phyloP scores from a whole-genome alignment of 192 early-diverging fungal species.

The Borealophlyctis nickersoniae region DNA sequence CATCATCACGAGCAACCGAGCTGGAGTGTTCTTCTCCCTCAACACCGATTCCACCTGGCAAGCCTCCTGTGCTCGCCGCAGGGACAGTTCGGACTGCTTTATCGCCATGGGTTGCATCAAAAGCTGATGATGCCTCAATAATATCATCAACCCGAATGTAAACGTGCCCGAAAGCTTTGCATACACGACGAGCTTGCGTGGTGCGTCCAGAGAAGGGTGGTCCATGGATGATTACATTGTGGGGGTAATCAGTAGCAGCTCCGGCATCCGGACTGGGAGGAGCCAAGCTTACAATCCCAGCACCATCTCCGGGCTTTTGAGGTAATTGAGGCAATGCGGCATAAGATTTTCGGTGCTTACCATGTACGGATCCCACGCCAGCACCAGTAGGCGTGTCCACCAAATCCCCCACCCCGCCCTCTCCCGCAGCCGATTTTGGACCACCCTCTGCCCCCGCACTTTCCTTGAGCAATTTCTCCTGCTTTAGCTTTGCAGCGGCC shows the following conservation, averaged over 20 bases:
- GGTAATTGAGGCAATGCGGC: background rate
- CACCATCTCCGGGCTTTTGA: no score
- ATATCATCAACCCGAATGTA: slow-evolving; percentile 49
- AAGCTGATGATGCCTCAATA: slow-evolving; percentile 30
- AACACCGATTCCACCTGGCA: background rate
- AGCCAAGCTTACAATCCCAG: no score
- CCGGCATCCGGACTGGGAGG: no score
- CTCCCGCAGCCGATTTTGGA: background rate
- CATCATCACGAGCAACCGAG: background rate
- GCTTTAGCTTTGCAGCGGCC: slow-evolving; percentile 24
- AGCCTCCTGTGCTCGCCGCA: background rate
- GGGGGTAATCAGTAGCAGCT: background rate
- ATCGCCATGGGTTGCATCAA: background rate
- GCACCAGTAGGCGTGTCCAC: slow-evolving; percentile 25
- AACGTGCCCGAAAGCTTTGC: slow-evolving; percentile 24
- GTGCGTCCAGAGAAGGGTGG: slow-evolving; percentile 54
- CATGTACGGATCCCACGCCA: background rate
- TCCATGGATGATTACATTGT: slow-evolving; percentile 47
- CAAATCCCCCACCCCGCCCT: slow-evolving; percentile 37
- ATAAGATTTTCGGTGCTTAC: background rate
- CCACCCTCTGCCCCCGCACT: background rate
- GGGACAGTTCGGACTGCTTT: background rate
- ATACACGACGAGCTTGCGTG: slow-evolving; percentile 39
- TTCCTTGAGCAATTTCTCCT: slow-evolving; percentile 20
- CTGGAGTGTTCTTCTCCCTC: slow-evolving; percentile 1